Evolutionary conservation across 495 filamentous ascomycete species (phyloP).

Genomic region (Lasiosphaeria ovina): DNA sequence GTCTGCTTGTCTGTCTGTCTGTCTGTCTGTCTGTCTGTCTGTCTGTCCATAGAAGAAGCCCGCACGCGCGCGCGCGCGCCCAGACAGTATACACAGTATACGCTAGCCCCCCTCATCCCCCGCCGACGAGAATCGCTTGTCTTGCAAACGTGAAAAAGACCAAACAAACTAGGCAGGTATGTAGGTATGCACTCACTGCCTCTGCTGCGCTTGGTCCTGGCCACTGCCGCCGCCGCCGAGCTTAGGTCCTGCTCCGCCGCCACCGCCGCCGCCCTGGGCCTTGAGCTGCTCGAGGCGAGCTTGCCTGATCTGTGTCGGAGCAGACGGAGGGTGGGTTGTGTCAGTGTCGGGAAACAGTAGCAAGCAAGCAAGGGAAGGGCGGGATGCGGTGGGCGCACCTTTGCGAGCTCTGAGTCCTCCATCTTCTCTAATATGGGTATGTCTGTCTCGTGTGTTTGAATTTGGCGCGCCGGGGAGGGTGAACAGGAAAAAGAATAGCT

Average conservation of each 20-base stretch:
- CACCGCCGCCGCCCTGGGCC: slow-evolving; percentile 52
- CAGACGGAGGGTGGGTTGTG: neutral
- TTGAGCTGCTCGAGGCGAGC: slow-evolving; percentile 91
- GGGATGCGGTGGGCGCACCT: slow-evolving; percentile 48
- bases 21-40: neutral
- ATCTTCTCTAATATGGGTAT: slow-evolving; percentile 41
- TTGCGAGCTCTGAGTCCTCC: slow-evolving; percentile 85
- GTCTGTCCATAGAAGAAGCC: neutral
- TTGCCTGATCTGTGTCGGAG: slow-evolving; percentile 65
- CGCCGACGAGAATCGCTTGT: too few relatives aligned
- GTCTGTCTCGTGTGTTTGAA: neutral
- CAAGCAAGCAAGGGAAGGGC: neutral
- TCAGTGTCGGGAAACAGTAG: slow-evolving; percentile 1
- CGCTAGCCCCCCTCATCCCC: too few relatives aligned
- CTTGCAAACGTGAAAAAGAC: too few relatives aligned
- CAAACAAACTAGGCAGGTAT: neutral
- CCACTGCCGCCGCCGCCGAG: slow-evolving; percentile 48
- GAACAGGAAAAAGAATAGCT: neutral
- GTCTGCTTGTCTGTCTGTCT: neutral
- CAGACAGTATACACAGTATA: too few relatives aligned
- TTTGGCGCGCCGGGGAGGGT: slow-evolving; percentile 5
- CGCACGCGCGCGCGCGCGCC: too few relatives aligned
- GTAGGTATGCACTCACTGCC: slow-evolving; percentile 51
- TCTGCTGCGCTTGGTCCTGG: slow-evolving; percentile 59
- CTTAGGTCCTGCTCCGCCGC: slow-evolving; percentile 35